Evolutionary conservation across 805 yeast genomes (phyloP).

Genomic region (Wickerhamomyces subpelliculosus): DNA sequence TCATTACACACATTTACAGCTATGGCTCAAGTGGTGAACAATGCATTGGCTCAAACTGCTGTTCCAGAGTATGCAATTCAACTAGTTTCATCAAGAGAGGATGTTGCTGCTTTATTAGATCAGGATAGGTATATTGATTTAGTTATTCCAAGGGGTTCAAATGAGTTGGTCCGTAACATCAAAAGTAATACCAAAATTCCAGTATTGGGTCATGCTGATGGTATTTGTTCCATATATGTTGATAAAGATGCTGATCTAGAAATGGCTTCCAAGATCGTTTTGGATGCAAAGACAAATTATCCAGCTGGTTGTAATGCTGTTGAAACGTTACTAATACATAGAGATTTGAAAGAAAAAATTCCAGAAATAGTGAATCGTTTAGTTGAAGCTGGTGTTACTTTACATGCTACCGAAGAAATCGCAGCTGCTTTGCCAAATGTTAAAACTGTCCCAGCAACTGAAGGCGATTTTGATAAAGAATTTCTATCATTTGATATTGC

Average conservation of each 20-base stretch:
- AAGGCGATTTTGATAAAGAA: conserved; percentile 74
- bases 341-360: conserved; percentile 28
- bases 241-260: conserved; percentile 70
- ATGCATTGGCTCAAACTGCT: conserved; percentile 49
- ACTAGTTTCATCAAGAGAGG: conserved; percentile 81
- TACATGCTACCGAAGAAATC: conserved; percentile 59
- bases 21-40: conserved; percentile 66
- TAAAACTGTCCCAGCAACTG: conserved; percentile 40
- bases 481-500: conserved; percentile 81
- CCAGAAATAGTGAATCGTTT: conserved; percentile 37
- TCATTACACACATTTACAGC: conserved; percentile 76
- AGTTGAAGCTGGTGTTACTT: conserved; percentile 58
- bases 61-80: conserved; percentile 83
- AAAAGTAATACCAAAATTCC: conserved; percentile 90
- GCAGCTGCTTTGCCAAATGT: conserved; percentile 21
- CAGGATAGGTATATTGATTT: conserved; percentile 90
- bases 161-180: conserved; percentile 80
- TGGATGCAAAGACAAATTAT: conserved; percentile 91
- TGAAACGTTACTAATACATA: conserved; percentile 72
- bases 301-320: conserved; percentile 99
- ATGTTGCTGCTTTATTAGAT: conserved; percentile 72
- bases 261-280: conserved; percentile 68
- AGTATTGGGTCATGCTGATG: conserved; percentile 98
- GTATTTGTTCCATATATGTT: conserved; percentile 84
- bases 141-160: conserved; percentile 98